phyloP scores from a whole-genome alignment of 1,139 yeast species.

The Sugiyamaella grinbergsii region DNA sequence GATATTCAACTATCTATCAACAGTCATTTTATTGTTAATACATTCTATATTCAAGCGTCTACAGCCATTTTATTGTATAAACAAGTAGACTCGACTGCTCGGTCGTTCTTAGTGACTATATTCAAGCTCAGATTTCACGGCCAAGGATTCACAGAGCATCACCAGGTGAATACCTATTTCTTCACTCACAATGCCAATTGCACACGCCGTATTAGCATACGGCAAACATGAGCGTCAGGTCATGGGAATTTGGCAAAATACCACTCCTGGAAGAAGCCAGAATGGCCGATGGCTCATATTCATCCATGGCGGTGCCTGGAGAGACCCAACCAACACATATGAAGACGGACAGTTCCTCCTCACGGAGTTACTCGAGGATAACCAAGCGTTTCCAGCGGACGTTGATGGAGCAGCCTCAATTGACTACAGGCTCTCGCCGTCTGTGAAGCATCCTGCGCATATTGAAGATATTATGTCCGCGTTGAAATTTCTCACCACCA shows the following conservation, averaged over 20 bases:
- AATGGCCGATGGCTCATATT: conserved; percentile 47
- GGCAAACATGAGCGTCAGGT: conserved; percentile 23
- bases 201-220: conserved; percentile 6
- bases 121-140: too few relatives aligned
- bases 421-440: conserved; percentile 72
- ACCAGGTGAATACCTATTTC: not conserved
- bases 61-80: too few relatives aligned
- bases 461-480: conserved; percentile 57
- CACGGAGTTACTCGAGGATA: conserved; percentile 24
- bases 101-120: too few relatives aligned
- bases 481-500: conserved; percentile 40
- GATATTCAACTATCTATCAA: too few relatives aligned
- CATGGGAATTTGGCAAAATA: conserved; percentile 18
- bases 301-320: conserved; percentile 92
- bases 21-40: too few relatives aligned
- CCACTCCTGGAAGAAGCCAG: not conserved
- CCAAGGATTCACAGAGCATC: too few relatives aligned
- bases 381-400: too few relatives aligned
- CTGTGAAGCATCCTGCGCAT: conserved; percentile 64
- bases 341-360: conserved; percentile 55
- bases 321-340: conserved; percentile 64
- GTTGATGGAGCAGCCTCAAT: conserved; percentile 46
- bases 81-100: too few relatives aligned
- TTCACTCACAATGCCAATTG: not conserved
- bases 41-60: too few relatives aligned